phyloP scores from a whole-genome alignment of 2,329 filamentous ascomycete species.

The Neonectria magnoliae region DNA sequence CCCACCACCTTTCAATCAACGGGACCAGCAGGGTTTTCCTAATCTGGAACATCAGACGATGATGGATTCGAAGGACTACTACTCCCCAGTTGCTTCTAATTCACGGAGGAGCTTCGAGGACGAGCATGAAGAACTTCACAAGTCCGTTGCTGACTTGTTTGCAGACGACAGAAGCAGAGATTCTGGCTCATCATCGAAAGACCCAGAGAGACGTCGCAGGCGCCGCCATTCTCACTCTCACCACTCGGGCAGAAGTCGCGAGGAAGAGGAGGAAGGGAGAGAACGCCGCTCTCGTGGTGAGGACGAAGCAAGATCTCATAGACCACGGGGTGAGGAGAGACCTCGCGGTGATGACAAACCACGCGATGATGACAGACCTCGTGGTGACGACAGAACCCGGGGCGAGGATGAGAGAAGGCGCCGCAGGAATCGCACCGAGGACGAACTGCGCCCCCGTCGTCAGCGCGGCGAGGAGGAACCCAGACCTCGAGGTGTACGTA shows the following conservation, averaged over 20 bases:
- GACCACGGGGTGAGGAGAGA: conserved; percentile 29
- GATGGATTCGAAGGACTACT: conserved; percentile 40
- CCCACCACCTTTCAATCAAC: conserved; percentile 39
- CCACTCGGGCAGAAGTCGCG: conserved; percentile 45
- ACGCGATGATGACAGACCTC: conserved; percentile 19
- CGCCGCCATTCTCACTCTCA: conserved; percentile 52
- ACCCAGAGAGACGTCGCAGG: conserved; percentile 53
- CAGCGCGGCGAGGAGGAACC: conserved; percentile 36
- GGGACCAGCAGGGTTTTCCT: conserved; percentile 40
- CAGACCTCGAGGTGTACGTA: conserved; percentile 25
- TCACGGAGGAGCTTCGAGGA: conserved; percentile 49
- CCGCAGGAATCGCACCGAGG: conserved; percentile 35
- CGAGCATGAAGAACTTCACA: conserved; percentile 53
- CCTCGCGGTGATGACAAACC: conserved; percentile 19
- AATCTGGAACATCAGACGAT: conserved; percentile 41
- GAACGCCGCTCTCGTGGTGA: conserved; percentile 39
- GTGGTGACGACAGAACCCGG: conserved; percentile 1
- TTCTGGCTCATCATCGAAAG: conserved; percentile 48
- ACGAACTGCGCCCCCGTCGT: conserved; percentile 32
- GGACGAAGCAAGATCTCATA: conserved; percentile 38
- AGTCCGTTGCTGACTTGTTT: conserved; percentile 65
- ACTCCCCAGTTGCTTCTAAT: conserved; percentile 47
- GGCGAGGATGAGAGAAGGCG: conserved; percentile 43
- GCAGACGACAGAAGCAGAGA: conserved; percentile 61
- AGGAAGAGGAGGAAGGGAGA: conserved; percentile 46